Base-by-base conservation (phyloP, 2,329 filamentous ascomycete species). In the Neofusicoccum cordaticola region DNA sequence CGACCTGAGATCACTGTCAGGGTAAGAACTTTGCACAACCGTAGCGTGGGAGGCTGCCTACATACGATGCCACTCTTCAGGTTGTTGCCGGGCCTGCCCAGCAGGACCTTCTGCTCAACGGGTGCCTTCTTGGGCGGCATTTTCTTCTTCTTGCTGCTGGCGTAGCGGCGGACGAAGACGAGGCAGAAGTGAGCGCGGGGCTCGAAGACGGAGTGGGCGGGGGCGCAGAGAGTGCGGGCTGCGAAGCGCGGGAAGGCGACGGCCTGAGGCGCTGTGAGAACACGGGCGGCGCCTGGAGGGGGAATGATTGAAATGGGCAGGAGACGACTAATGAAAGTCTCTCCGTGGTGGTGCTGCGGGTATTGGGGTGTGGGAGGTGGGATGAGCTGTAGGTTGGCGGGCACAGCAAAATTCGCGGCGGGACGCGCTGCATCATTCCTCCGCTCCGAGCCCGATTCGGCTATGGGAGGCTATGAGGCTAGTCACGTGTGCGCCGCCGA, bases 41-140 rank as follows among this genome's bases (percentile, higher is more conserved):
- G 70, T 47, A 62, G 52, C 44, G 42, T 45, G 63, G 69, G 67
- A 71, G 77, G 78, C 73, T 77, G 79, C 87, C 81, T 85, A 96
- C 95, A 88, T 86, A 89, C 86, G 82, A 99, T 99, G 84, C 95
- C 96, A 84, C 92, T 97, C 88, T 98, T 99, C 81, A 99, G 81
- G 83, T 88, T 98, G 87, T 99, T 99, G 77, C 95, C 95, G 70
- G 95, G 95, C 78, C 95, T 87, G 80, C 95, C 95, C 81, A 99
- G 86, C 72, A 95, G 89, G 80, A 98, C 86, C 89, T 98, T 98
- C 86, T 98, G 91, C 86, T 97, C 91, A 74, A 92, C 88, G 73
- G 88, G 89, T 62, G 82, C 84, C 83, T 98, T 98, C 87, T 99
- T 99, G 79, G 95, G 95, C 82, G 92, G 85, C 95, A 99, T 99